These are phyloP conservation scores for Amauroascus niger DNA, from an alignment of 2,329 filamentous ascomycete genomes.

Conservation along the genomic window DNA sequence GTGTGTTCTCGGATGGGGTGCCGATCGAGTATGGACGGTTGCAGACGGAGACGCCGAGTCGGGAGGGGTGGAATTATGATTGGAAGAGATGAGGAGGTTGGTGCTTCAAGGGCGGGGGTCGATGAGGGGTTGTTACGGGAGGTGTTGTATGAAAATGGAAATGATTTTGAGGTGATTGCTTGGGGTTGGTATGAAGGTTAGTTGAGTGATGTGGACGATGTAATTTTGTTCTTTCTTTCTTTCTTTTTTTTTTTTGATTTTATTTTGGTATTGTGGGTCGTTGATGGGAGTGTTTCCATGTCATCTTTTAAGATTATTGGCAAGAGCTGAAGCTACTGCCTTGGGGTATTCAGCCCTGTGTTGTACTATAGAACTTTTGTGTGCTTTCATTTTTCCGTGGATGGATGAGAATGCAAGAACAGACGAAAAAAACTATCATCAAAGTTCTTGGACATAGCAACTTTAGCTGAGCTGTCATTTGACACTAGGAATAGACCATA, in stretches of 20 bases:
- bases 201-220: too few species aligned
- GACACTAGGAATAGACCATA: too few species aligned
- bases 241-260: neutral
- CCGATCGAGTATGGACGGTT: slow-evolving; percentile 74
- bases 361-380: neutral
- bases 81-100: slow-evolving; percentile 58
- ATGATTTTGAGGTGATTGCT: too few species aligned
- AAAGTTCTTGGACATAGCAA: neutral
- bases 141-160: too few species aligned
- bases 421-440: neutral
- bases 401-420: too few species aligned
- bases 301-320: neutral
- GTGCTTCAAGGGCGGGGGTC: neutral
- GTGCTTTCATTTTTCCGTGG: neutral
- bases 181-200: too few species aligned
- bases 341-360: neutral
- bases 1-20: slow-evolving; percentile 62
- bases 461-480: too few species aligned
- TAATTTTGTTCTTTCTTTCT: too few species aligned
- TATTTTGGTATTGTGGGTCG: neutral
- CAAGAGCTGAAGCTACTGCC: neutral
- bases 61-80: slow-evolving; percentile 79
- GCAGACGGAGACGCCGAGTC: slow-evolving; percentile 70
- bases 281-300: neutral
- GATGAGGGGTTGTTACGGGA: too few species aligned